Conservation (phyloP, 2,329 filamentous ascomycete species). For the Nemania serpens region DNA sequence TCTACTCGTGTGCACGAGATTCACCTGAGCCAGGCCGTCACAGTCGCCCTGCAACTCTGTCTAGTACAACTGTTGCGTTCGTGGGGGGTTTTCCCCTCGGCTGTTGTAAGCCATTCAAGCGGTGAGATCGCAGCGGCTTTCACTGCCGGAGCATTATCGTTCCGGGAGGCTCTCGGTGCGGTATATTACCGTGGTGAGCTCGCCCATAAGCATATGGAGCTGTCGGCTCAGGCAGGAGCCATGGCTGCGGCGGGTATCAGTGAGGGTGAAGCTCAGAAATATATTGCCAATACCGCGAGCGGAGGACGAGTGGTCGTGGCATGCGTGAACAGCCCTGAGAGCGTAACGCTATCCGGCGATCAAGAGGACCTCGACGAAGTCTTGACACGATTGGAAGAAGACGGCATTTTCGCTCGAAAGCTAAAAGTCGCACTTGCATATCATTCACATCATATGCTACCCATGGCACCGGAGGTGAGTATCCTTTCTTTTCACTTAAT, state of each 20-base stretch:
- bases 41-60: conserved; percentile 28
- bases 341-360: neutral
- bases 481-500: no score
- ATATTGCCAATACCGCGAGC: neutral
- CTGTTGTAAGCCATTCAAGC: conserved; percentile 36
- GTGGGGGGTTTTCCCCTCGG: conserved; percentile 23
- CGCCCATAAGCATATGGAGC: neutral
- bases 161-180: conserved; percentile 18
- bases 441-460: conserved; percentile 41
- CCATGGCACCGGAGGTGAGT: conserved; percentile 24
- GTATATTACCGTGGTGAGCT: conserved; percentile 26
- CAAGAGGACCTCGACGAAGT: conserved; percentile 3
- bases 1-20: conserved; percentile 12
- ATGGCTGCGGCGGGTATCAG: conserved; percentile 31
- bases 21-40: conserved; percentile 23
- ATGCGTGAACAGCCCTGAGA: no score
- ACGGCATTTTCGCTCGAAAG: conserved; percentile 33
- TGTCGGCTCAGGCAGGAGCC: conserved; percentile 5
- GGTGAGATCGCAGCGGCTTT: conserved; percentile 50
- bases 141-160: conserved; percentile 37
- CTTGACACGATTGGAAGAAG: neutral
- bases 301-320: conserved; percentile 10
- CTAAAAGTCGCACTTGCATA: conserved; percentile 38
- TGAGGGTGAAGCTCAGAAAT: neutral
- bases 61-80: conserved; percentile 24